phyloP scores from a whole-genome alignment of 306 rosid species.

The Trifolium fragiferum region DNA sequence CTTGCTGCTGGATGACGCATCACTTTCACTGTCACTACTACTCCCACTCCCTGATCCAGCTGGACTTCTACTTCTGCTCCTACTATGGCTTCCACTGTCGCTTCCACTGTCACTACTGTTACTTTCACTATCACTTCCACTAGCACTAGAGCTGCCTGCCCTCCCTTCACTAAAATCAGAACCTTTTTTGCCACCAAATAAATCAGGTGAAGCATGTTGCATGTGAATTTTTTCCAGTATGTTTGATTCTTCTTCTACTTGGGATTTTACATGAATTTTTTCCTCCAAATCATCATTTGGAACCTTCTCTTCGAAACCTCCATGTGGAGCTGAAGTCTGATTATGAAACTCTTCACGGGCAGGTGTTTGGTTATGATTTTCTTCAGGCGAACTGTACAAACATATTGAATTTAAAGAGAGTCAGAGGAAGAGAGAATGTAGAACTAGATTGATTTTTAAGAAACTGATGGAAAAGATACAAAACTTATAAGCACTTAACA shows the following conservation, averaged over 20 bases:
- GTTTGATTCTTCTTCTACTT: slow-evolving; percentile 61
- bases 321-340: slow-evolving; percentile 59
- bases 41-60: slow-evolving; percentile 79
- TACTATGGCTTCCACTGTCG: slow-evolving; percentile 88
- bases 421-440: slow-evolving; percentile 19
- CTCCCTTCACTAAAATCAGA: slow-evolving; percentile 73
- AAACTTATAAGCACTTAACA: background rate
- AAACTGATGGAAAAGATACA: slow-evolving; percentile 16
- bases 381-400: slow-evolving; percentile 79
- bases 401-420: background rate
- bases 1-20: slow-evolving; percentile 85
- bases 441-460: slow-evolving; percentile 15
- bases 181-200: slow-evolving; percentile 61
- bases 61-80: slow-evolving; percentile 82
- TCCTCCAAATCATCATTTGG: slow-evolving; percentile 58
- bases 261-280: slow-evolving; percentile 48
- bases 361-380: slow-evolving; percentile 57
- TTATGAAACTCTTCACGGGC: slow-evolving; percentile 61
- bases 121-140: slow-evolving; percentile 89
- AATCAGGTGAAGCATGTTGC: slow-evolving; percentile 68
- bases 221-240: slow-evolving; percentile 52
- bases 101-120: slow-evolving; percentile 88
- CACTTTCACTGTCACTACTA: slow-evolving; percentile 94
- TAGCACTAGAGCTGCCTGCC: slow-evolving; percentile 80
- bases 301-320: slow-evolving; percentile 59